These are phyloP conservation scores for Microdochium paspali DNA, from an alignment of 2,329 filamentous ascomycete species.

Conservation along the genomic window DNA sequence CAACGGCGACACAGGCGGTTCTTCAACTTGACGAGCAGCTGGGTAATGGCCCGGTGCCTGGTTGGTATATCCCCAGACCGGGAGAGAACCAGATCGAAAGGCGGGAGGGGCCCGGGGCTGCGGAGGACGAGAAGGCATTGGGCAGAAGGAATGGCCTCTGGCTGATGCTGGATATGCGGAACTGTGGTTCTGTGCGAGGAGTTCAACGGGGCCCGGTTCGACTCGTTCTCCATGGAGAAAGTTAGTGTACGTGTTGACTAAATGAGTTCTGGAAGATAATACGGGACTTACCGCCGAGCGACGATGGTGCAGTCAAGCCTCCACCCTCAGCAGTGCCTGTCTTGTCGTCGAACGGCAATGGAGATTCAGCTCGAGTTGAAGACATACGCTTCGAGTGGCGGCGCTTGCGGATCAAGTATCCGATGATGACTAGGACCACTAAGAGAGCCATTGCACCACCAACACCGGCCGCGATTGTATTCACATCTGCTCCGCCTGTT, in stretches of 20 bases:
- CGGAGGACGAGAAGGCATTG: not conserved
- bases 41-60: not conserved
- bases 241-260: not conserved
- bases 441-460: constrained; percentile 7
- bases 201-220: not conserved
- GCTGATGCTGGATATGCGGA: not conserved
- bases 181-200: not conserved
- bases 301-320: not conserved
- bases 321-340: not conserved
- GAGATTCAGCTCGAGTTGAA: not conserved
- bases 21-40: not conserved
- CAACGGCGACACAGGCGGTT: not conserved
- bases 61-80: not conserved
- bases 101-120: not conserved
- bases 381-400: constrained; percentile 10
- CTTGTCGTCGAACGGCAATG: not conserved
- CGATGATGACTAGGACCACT: constrained; percentile 7
- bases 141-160: not conserved
- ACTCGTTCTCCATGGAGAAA: not conserved
- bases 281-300: not conserved
- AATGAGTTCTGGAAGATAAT: not conserved
- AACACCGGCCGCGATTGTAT: constrained; percentile 10
- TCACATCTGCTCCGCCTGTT: constrained; percentile 1
- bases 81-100: not conserved
- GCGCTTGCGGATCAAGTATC: constrained; percentile 13